Percentiles rank a stretch among this genome's conserved stretches.
phyloP scores from a whole-genome alignment of 129 eudicot species.

The sunflower (Helianthus annuus) region HanXRQr2.0-SUNRISE NC_035449.2:150407665-150408164 shows the following conservation, averaged over 20 bases:
- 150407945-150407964: constrained; percentile 61
- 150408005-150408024: constrained; percentile 93
- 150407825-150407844: constrained; percentile 55
- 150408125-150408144: no score
- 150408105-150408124: no score
- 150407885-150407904: constrained; percentile 74
- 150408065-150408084: neutral
- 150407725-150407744: constrained; percentile 73
- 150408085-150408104: no score
- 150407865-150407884: constrained; percentile 85
- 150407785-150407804: constrained; percentile 64
- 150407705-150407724: constrained; percentile 47
- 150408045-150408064: neutral
- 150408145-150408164: no score
- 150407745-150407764: constrained; percentile 90
- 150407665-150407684: constrained; percentile 69
- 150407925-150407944: constrained; percentile 61
- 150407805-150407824: constrained; percentile 68
- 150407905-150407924: constrained; percentile 80
- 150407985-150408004: constrained; percentile 87
- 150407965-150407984: constrained; percentile 75
- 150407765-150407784: constrained; percentile 81
- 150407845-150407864: constrained; percentile 90
- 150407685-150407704: constrained; percentile 42
- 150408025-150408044: constrained; percentile 69